Conservation (phyloP, 2,329 filamentous ascomycete species). For the Botrytis galanthina region DNA sequence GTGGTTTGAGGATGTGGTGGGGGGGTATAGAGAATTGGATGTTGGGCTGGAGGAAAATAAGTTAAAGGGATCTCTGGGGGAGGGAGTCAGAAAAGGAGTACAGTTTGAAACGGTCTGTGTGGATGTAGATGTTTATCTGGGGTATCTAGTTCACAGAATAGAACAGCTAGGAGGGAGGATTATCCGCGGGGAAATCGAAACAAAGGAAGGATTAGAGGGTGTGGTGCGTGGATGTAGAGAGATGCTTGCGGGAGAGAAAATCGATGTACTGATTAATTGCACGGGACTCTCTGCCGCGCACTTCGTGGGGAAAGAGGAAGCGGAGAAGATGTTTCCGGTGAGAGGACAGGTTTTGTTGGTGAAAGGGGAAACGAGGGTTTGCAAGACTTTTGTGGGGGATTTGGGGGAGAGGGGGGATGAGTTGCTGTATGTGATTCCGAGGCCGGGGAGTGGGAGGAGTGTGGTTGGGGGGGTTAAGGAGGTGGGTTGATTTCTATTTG, state of each 20-base stretch:
- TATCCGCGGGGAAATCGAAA: background rate
- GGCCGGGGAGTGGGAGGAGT: slow-evolving; percentile 43
- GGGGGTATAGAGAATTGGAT: background rate
- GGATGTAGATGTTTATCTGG: background rate
- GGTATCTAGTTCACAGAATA: background rate
- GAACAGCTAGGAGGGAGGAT: background rate
- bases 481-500: slow-evolving; percentile 26
- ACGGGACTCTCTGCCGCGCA: background rate
- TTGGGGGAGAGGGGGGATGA: background rate
- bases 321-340: background rate
- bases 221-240: background rate
- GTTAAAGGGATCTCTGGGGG: background rate
- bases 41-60: background rate
- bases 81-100: background rate
- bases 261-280: background rate
- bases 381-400: background rate
- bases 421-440: slow-evolving; percentile 43
- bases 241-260: background rate
- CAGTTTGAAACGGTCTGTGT: background rate
- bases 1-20: background rate
- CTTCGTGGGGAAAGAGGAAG: background rate
- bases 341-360: background rate
- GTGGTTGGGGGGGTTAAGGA: slow-evolving; percentile 48
- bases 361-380: background rate
- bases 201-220: background rate